Evolutionary conservation across 1,284 basidiomycete genomes (phyloP), one percentile per base, ranked within the genome.

Genomic region (Grifola frondosa): DNA sequence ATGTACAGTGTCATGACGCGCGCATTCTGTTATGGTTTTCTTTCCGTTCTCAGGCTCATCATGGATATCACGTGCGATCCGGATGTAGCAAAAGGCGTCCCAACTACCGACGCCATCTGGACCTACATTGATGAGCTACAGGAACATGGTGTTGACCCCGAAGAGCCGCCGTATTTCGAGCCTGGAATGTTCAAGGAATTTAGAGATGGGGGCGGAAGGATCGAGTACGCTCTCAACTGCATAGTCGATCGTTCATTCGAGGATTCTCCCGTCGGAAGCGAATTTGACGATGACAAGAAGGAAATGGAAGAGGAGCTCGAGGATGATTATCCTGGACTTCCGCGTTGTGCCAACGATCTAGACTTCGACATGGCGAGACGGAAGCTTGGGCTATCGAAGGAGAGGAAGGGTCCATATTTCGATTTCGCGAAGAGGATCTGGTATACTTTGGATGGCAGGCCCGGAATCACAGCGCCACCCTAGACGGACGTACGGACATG

Each of bases 231-330:
- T 35, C 46, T 53, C 10, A 48, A 53, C 42, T 53, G 48, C 48
- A 44, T 53, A 30, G 45, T 53, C 40, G 48, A 53, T 32, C 51
- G 51, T 20, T 48, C 51, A 44, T 46, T 42, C 34, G 51, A 53
- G 41, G 51, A 53, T 42, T 45, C 51, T 7, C 51, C 51, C 16
- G 48, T 50, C 31, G 51, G 51, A 13, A 33, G 43, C 17, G 29
- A 40, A 24, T 53, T 50, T 44, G 43, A 48, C 33, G 34, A 34
- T 17, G 51, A 53, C 43, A 41, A 44, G 30, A 33, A 36, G 41
- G 49, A 50, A 43, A 50, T 53, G 37, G 51, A 53, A 38, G 43
- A 17, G 30, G 38, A 50, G 16, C 42, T 53, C 24, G 43, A 43
- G 3, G 30, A 42, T 30, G 31, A 48, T 23, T 29, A 30, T 15